Base-by-base conservation (phyloP, 2,329 filamentous ascomycete species). In the Aspergillus sp. region DNA sequence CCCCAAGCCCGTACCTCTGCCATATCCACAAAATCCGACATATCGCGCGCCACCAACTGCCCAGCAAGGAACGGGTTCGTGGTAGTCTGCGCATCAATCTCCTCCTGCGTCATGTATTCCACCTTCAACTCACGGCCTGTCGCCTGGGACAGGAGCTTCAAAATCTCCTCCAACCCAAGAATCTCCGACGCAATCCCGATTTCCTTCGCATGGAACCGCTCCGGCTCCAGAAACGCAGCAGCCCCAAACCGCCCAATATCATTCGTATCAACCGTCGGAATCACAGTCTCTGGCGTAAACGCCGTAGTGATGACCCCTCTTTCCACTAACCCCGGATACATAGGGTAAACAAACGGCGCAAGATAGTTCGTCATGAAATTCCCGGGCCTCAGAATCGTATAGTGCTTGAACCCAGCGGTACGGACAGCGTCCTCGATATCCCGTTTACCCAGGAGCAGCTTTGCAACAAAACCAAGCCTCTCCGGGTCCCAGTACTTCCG, bases 311-410 rank as follows among this genome's bases (percentile, higher is more conserved):
- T 78, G 21, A 73, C 66, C 0, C 77, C 77, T 3, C 69, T 68
- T 6, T 73, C 70, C 2, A 69, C 64, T 6, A 82, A 67, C 0
- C 73, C 75, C 0, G 73, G 70, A 57, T 77, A 80, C 68, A 77
- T 71, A 8, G 76, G 70, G 9, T 51, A 52, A 1, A 76, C 74
- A 11, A 76, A 68, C 3, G 80, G 80, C 4, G 68, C 56, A 4
- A 83, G 48, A 59, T 78, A 79, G 63, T 85, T 84, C 19, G 75
- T 72, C 77, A 82, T 81, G 71, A 85, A 84, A 62, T 74, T 77
- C 1, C 77, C 79, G 0, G 80, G 80, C 2, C 80, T 78, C 2
- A 85, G 64, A 21, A 84, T 74, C 0, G 81, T 83, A 76, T 78
- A 84, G 7, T 66, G 60, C 14, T 73, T 60, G 57, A 81, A 77